Percentiles rank a stretch among this genome's conserved stretches.
phyloP scores from a whole-genome alignment of 371 early-diverging fungal genomes.

The Mortierella sp. region DNA sequence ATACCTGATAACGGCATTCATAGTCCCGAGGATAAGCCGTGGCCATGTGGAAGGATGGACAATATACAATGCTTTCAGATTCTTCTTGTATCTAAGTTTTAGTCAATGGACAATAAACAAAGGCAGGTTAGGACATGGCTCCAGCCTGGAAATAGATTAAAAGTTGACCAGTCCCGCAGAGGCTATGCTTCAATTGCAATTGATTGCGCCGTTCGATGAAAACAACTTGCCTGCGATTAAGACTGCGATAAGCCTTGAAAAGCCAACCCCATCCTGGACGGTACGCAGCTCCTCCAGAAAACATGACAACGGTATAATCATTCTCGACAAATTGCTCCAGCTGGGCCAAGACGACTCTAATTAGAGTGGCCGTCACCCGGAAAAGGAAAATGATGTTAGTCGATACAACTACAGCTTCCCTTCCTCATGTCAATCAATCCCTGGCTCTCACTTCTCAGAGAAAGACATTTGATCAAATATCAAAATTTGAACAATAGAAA shows the following conservation, averaged over 20 bases:
- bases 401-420: neutral
- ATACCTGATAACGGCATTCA: conserved; percentile 82
- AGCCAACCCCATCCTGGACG: conserved; percentile 91
- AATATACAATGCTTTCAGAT: conserved; percentile 90
- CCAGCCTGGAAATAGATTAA: neutral
- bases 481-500: neutral
- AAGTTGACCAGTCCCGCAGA: neutral
- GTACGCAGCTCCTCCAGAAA: conserved; percentile 85
- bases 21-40: conserved; percentile 73
- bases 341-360: conserved; percentile 61
- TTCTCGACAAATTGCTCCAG: conserved; percentile 85
- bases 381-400: neutral
- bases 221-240: conserved; percentile 76
- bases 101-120: neutral
- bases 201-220: neutral
- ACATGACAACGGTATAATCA: conserved; percentile 89
- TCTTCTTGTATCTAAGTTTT: conserved; percentile 86
- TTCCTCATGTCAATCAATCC: neutral
- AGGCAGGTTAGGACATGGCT: neutral
- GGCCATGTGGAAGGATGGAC: conserved; percentile 88
- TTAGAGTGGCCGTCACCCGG: neutral
- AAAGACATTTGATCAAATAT: neutral
- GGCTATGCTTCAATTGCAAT: neutral
- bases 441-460: neutral
- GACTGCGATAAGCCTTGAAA: conserved; percentile 82